Conservation (phyloP, 331 rosid genomes). For the Acacia concinna region DNA sequence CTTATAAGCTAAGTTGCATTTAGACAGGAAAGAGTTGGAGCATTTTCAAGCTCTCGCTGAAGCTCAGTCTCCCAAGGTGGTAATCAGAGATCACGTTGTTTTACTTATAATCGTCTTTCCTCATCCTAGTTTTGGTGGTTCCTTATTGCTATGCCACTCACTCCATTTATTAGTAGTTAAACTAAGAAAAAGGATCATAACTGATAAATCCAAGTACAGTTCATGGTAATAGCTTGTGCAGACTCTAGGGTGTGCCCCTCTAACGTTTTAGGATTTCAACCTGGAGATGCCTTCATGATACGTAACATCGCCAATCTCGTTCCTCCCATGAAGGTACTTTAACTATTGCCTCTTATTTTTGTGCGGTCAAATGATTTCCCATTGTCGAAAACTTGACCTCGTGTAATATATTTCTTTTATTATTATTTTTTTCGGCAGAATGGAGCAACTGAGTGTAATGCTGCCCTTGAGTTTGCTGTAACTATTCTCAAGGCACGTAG, state of each 20-base stretch:
- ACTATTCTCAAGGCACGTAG: conserved; percentile 57
- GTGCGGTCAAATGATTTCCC: not conserved
- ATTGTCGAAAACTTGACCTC: not conserved
- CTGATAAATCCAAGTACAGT: conserved; percentile 73
- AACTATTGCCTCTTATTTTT: conserved; percentile 6
- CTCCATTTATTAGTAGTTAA: conserved; percentile 8
- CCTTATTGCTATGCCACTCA: not conserved
- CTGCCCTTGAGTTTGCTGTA: conserved; percentile 92
- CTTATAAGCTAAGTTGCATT: conserved; percentile 32
- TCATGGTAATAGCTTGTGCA: conserved; percentile 94
- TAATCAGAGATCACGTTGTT: not conserved
- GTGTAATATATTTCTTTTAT: not conserved
- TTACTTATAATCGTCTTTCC: not conserved
- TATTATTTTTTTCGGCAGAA: conserved; percentile 40
- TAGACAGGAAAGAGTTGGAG: conserved; percentile 66
- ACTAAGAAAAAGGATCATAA: conserved; percentile 17
- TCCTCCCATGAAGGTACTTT: conserved; percentile 65
- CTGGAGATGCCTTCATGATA: conserved; percentile 85
- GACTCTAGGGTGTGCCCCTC: conserved; percentile 98
- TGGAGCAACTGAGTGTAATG: conserved; percentile 88
- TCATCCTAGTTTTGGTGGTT: not conserved
- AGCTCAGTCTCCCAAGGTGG: conserved; percentile 82
- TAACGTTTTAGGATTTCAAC: conserved; percentile 83
- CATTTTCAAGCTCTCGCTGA: conserved; percentile 71
- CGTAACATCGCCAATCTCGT: conserved; percentile 91